These are phyloP conservation scores for Striga hermonthica DNA, from an alignment of 305 asterid species.

Conservation along the genomic window DNA sequence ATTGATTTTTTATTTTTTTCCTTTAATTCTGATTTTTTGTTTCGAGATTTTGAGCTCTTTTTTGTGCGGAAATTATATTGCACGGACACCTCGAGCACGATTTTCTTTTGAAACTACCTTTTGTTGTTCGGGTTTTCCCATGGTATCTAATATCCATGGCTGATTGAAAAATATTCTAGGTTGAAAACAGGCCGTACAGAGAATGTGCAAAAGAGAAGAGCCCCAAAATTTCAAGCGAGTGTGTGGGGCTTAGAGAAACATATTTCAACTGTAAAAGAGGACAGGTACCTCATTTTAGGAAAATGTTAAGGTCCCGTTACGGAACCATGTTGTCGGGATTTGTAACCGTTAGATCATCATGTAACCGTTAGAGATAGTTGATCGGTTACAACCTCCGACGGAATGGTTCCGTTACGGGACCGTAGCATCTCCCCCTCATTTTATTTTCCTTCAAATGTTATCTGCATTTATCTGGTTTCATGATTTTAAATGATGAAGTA, in stretches of 20 bases:
- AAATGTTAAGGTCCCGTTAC: background rate
- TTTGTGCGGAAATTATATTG: too few species aligned
- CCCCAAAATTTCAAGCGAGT: slow-evolving; percentile 74
- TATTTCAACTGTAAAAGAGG: slow-evolving; percentile 96
- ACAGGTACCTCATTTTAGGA: slow-evolving; percentile 45
- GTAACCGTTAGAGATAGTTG: background rate
- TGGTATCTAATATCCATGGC: slow-evolving; percentile 15
- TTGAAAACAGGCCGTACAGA: slow-evolving; percentile 64
- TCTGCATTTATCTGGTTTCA: too few species aligned
- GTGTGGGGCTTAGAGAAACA: slow-evolving; percentile 90
- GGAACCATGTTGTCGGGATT: background rate
- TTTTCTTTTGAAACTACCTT: background rate
- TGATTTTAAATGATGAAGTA: too few species aligned
- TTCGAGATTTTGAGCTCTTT: too few species aligned
- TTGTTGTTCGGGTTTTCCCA: background rate
- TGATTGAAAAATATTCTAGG: slow-evolving; percentile 43
- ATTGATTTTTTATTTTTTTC: background rate
- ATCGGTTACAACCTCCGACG: too few species aligned
- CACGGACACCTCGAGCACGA: background rate
- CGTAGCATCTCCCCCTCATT: too few species aligned
- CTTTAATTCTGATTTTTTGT: background rate
- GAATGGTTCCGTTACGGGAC: background rate
- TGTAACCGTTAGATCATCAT: background rate
- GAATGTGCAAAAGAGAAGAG: slow-evolving; percentile 78
- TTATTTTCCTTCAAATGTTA: background rate